phyloP scores from a whole-genome alignment of 768 basidiomycete species.

The Cytidiella melzeri region DNA sequence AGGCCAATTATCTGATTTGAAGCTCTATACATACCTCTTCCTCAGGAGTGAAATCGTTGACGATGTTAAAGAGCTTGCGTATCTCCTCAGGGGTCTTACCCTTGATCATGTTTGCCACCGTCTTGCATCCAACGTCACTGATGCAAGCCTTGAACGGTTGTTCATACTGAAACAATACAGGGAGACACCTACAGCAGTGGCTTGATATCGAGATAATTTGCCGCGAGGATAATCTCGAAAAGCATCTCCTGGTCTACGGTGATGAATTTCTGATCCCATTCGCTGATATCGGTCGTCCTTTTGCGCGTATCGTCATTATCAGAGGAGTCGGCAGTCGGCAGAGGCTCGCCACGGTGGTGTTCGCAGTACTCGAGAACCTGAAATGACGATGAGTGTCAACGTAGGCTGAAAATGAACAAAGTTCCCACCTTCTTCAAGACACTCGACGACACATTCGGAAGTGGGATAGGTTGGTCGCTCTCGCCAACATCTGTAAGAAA shows the following conservation, averaged over 20 bases:
- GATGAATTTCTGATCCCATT: constrained; percentile 99
- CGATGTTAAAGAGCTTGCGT: constrained; percentile 95
- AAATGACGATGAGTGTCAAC: constrained; percentile 2
- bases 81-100: constrained; percentile 99
- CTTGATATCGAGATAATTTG: constrained; percentile 99
- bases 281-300: constrained; percentile 96
- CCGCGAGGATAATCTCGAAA: constrained; percentile 98
- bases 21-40: constrained; percentile 79
- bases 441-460: constrained; percentile 90
- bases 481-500: constrained; percentile 79
- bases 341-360: constrained; percentile 96
- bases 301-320: constrained; percentile 90
- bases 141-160: background rate
- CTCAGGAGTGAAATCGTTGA: constrained; percentile 97
- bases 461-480: constrained; percentile 87
- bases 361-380: constrained; percentile 99
- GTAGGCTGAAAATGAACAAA: background rate
- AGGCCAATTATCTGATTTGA: too few relatives aligned
- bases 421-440: constrained; percentile 81
- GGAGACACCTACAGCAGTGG: constrained; percentile 72
- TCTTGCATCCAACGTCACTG: constrained; percentile 97
- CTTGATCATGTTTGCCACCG: constrained; percentile 99
- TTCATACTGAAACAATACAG: constrained; percentile 1
- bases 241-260: constrained; percentile 99
- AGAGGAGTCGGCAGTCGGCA: constrained; percentile 79